Conservation (phyloP, 495 filamentous ascomycete species). For the Aspergillus sclerotiicarbonarius region DNA sequence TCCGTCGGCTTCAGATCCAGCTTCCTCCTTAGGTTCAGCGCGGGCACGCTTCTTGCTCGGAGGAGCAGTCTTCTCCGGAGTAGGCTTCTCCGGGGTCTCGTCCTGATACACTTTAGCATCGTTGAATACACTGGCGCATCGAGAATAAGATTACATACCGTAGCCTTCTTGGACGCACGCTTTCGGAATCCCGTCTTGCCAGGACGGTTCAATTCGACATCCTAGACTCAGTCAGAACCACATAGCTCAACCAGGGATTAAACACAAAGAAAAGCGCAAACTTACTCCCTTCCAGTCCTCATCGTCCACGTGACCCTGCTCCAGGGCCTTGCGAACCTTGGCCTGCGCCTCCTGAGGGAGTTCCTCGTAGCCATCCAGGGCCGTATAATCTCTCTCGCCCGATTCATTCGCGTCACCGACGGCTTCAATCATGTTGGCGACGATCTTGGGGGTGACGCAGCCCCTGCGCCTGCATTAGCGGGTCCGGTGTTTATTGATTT, state of each 20-base stretch:
- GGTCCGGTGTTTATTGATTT: not conserved
- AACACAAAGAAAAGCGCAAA: slow-evolving; percentile 8
- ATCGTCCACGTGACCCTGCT: slow-evolving; percentile 69
- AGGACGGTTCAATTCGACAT: slow-evolving; percentile 65
- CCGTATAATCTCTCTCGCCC: slow-evolving; percentile 38
- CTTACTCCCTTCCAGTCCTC: slow-evolving; percentile 79
- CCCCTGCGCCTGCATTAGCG: slow-evolving; percentile 54
- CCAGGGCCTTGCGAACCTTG: slow-evolving; percentile 61
- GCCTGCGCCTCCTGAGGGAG: slow-evolving; percentile 58
- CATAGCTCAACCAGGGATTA: slow-evolving; percentile 14
- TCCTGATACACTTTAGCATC: slow-evolving; percentile 26
- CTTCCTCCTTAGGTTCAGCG: not conserved
- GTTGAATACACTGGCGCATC: not conserved
- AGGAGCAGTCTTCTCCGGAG: not conserved
- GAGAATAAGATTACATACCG: slow-evolving; percentile 17
- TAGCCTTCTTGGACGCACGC: slow-evolving; percentile 40
- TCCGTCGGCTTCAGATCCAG: not conserved
- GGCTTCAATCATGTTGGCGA: slow-evolving; percentile 53
- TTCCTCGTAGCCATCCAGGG: slow-evolving; percentile 72
- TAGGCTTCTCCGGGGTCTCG: not conserved
- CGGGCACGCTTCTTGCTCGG: not conserved
- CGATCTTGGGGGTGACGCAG: slow-evolving; percentile 67
- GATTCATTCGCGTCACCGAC: slow-evolving; percentile 26
- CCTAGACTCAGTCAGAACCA: slow-evolving; percentile 39
- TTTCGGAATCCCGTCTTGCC: slow-evolving; percentile 60